These are phyloP conservation scores for Voacanga thouarsii DNA, from an alignment of 257 asterid genomes.

Conservation along the genomic window DNA sequence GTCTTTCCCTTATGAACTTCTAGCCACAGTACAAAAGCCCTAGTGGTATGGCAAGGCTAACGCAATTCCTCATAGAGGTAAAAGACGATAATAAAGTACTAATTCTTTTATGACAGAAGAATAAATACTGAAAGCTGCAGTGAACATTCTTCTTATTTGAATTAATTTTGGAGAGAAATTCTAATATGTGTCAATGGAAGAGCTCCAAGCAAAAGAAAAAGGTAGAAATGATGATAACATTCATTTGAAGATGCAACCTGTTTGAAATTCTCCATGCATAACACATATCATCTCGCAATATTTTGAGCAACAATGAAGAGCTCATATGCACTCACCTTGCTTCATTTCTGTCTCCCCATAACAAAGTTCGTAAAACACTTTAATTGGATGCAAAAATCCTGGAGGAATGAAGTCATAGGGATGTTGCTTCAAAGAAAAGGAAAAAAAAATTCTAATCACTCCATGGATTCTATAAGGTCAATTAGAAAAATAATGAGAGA, in stretches of 20 bases:
- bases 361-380: constrained; percentile 74
- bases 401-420: constrained; percentile 91
- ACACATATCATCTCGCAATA: not conserved
- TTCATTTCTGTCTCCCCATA: constrained; percentile 90
- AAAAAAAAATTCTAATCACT: constrained; percentile 18
- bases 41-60: too few species aligned
- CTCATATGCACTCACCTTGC: constrained; percentile 57
- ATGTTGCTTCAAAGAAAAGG: constrained; percentile 52
- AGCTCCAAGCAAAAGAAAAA: not conserved
- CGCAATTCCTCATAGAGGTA: too few species aligned
- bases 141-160: not conserved
- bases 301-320: not conserved
- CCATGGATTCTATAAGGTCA: constrained; percentile 1
- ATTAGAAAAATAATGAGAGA: not conserved
- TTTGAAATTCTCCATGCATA: not conserved
- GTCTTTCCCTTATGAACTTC: too few species aligned
- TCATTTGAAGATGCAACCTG: not conserved
- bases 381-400: constrained; percentile 74
- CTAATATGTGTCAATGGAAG: not conserved
- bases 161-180: not conserved
- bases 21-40: too few species aligned
- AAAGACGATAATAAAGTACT: too few species aligned
- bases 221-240: not conserved
- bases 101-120: too few species aligned
- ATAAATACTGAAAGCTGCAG: not conserved